Base-by-base conservation (phyloP, 805 yeast species). In the Candida dendrica region DNA sequence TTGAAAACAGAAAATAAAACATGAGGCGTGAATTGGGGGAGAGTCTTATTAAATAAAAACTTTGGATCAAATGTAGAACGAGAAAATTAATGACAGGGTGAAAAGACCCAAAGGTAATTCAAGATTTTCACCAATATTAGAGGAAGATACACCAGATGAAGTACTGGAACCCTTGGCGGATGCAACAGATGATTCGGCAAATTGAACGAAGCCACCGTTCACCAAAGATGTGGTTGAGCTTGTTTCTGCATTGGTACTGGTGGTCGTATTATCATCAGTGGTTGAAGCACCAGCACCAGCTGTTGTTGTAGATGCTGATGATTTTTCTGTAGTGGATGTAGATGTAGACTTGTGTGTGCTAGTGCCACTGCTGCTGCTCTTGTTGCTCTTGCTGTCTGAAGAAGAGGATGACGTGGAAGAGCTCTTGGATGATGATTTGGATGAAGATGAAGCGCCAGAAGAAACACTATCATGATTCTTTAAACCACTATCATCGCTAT, bases 401-500 rank as follows among this genome's bases (percentile, higher is more conserved):
- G 30, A 27, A 4, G 30, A 27, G 13, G n/a, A 11, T 10, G 30
- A 27, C 10, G 30, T 10, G 16, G 17, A 9, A 16, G 34, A 32
- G 4, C 17, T 32, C 8, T 10, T 9, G 11, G 46, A 35, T 2
- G 52, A 38, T 3, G 49, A 42, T 1, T 49, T 40, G 3, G 57
- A 42, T 1, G 56, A 40, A 15, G 52, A 43, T 6, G 46, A 35
- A 13, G 52, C 42, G 2, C 56, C 43, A 7, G 57, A 43, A 2
- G 49, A 39, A 4, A 47, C 42, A 18, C 47, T 47, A n/a, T 48
- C 52, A 39, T 72, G 68, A 15, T 80, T 78, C 52, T 85, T 73
- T 38, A 77, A 65, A 10, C 96, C 96, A 24, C 81, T 68, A 26
- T 80, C 85, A 26, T 72, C 79, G n/a, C 60, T 55, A 35, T 76